Evolutionary conservation across 1,139 yeast species (phyloP), one percentile per base, ranked within the genome.

Genomic region (Geotrichum carabidarum): DNA sequence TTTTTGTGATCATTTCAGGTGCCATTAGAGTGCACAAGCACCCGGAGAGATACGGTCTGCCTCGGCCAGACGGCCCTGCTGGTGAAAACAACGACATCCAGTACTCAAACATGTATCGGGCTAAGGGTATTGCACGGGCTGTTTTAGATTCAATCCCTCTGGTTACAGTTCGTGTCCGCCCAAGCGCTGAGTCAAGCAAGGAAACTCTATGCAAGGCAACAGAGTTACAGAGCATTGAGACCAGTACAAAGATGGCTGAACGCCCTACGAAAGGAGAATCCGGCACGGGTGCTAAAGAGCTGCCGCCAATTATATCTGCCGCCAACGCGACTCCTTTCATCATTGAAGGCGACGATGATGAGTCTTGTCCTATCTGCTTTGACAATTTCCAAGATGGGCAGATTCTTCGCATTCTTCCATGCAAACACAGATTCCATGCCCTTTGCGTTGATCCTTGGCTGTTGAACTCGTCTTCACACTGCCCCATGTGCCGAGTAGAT

Each of bases 381-480:
- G 95, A 87, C 55, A 68, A 72, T 8, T 65, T 67, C 49, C 56
- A 62, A 34, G 82, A 79, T 9, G 91, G 85, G 51, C 72, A 74
- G 4, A 88, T 86, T 0, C 57, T 71, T 36, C 77, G 95, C 54
- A 88, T 89, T 0, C 73, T 87, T 50, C 78, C 88, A 8, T 87
- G 95, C 71, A 86, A 88, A 8, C 95, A 87, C 70, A 87, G 84
- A 8, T 87, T 84, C 75, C 95, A 87, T 65, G 79, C 86, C 2
- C 81, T 76, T 6, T 87, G 95, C 68, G 77, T 87, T 48, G 95
- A 87, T 65, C 91, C 93, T 0, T 87, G 95, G 95, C 73, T 87
- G 42, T 81, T 81, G 2, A 80, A 79, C 62, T 73, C 90, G 58
- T 78, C 88, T 54, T 88, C 89, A 0, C 85, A 88, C 62, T 87